Evolutionary conservation across 2,329 filamentous ascomycete species (phyloP).

Genomic region (Colletotrichum chlorophyti): DNA sequence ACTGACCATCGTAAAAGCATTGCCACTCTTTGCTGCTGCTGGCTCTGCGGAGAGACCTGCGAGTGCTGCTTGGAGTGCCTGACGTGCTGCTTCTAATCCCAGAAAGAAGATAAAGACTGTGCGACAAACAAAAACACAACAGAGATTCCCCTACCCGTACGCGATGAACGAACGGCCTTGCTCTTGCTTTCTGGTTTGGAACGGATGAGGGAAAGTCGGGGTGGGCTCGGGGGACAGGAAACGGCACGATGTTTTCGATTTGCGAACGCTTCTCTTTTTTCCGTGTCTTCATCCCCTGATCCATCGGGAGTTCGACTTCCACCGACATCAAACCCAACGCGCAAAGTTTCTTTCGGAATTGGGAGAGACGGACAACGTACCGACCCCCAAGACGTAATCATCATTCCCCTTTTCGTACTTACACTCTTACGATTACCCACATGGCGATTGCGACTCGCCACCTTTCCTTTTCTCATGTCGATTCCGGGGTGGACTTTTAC

Average conservation of each 20-base stretch:
- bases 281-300: too few relatives aligned
- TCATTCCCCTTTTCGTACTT: background rate
- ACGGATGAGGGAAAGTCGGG: too few relatives aligned
- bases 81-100: constrained; percentile 44
- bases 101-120: background rate
- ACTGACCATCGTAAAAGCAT: constrained; percentile 35
- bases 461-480: constrained; percentile 5
- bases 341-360: background rate
- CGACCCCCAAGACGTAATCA: too few relatives aligned
- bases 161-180: constrained; percentile 24
- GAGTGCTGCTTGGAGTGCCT: constrained; percentile 51
- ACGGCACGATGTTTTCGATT: too few relatives aligned
- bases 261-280: too few relatives aligned
- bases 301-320: too few relatives aligned
- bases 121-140: background rate
- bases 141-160: background rate
- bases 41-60: constrained; percentile 51
- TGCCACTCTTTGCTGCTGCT: constrained; percentile 51
- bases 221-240: too few relatives aligned
- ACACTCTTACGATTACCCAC: constrained; percentile 15
- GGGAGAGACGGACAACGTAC: too few relatives aligned
- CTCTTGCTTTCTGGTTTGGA: constrained; percentile 7
- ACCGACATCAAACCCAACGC: too few relatives aligned
- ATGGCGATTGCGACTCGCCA: constrained; percentile 23
- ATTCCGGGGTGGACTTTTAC: background rate